phyloP scores from a whole-genome alignment of 306 rosid species.

The Begonia loranthoides region DNA sequence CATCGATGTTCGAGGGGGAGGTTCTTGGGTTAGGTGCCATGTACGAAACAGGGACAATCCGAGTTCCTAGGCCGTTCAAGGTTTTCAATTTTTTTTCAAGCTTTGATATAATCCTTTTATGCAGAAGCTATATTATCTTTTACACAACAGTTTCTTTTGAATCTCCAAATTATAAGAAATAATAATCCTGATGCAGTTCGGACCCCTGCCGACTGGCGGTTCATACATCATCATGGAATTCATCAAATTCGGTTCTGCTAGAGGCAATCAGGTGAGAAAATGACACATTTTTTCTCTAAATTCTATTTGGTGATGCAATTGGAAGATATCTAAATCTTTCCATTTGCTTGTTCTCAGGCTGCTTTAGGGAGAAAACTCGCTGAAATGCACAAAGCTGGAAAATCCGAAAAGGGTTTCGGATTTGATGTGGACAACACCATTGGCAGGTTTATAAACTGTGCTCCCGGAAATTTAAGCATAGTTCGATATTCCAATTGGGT shows the following conservation, averaged over 20 bases:
- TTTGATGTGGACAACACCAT: slow-evolving; percentile 77
- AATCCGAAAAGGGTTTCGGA: slow-evolving; percentile 72
- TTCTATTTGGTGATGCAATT: slow-evolving; percentile 1
- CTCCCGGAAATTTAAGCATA: too few species aligned
- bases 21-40: slow-evolving; percentile 89
- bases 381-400: slow-evolving; percentile 89
- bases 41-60: slow-evolving; percentile 58
- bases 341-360: slow-evolving; percentile 40
- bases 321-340: slow-evolving; percentile 9
- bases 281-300: too few species aligned
- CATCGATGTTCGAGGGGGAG: slow-evolving; percentile 92
- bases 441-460: slow-evolving; percentile 45
- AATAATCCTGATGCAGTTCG: slow-evolving; percentile 40
- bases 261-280: slow-evolving; percentile 73
- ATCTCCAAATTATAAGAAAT: too few species aligned
- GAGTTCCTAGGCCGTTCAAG: slow-evolving; percentile 88
- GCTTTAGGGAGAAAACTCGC: slow-evolving; percentile 76
- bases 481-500: background rate
- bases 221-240: slow-evolving; percentile 92
- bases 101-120: background rate
- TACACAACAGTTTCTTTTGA: too few species aligned
- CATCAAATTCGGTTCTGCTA: slow-evolving; percentile 60
- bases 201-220: slow-evolving; percentile 75
- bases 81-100: slow-evolving; percentile 21
- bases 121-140: too few species aligned